Evolutionary conservation across 2,329 filamentous ascomycete genomes (phyloP).

Genomic region (Clarireedia sp.): DNA sequence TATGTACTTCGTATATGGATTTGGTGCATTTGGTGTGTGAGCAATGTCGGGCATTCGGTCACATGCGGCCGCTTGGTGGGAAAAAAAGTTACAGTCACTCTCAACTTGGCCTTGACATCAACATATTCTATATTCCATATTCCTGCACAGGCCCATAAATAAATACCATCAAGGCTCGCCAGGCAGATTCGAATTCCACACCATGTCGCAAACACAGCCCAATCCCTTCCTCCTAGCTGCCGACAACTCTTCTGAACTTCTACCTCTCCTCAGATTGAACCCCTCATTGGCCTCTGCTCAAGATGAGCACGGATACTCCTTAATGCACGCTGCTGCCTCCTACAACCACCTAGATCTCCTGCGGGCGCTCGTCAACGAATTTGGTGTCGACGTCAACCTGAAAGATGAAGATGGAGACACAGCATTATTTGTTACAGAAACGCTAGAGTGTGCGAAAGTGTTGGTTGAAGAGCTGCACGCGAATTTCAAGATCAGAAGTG

Average conservation of each 20-base stretch:
- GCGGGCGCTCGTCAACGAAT: constrained; percentile 64
- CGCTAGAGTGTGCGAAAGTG: constrained; percentile 64
- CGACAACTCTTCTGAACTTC: constrained; percentile 67
- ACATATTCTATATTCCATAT: no score
- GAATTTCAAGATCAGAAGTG: constrained; percentile 56
- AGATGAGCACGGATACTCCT: constrained; percentile 88
- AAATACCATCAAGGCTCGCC: neutral
- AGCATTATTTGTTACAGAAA: constrained; percentile 88
- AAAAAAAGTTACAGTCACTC: neutral
- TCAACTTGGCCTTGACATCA: no score
- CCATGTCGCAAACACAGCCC: constrained; percentile 14
- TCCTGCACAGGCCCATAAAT: no score
- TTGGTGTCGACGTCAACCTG: constrained; percentile 71
- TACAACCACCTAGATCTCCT: constrained; percentile 83
- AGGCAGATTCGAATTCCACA: neutral
- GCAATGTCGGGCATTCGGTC: neutral
- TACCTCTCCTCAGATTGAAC: constrained; percentile 65
- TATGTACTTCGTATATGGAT: no score
- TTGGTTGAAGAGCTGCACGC: constrained; percentile 77
- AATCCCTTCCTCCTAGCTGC: constrained; percentile 73
- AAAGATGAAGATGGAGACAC: constrained; percentile 89
- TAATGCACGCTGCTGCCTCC: constrained; percentile 86
- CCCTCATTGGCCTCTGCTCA: constrained; percentile 71
- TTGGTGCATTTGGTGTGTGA: no score
- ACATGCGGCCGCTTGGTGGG: neutral